Evolutionary conservation across 345 rosid species (phyloP), one percentile per base, ranked within the genome.

Genomic region (Euphorbia pulcherrima): DNA sequence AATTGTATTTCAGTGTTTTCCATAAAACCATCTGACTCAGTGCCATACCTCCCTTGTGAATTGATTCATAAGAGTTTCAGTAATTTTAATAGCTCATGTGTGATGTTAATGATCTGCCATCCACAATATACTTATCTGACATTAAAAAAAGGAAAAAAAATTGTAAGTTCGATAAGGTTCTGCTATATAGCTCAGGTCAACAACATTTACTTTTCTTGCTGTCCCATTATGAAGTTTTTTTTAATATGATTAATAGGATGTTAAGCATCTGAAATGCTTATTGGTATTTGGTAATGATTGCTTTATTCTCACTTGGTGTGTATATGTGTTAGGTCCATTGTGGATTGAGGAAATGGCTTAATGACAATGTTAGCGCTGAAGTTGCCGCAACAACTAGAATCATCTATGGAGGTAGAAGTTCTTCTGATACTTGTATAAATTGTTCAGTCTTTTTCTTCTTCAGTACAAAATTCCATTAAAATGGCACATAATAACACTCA

Each of bases 321-420:
- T 68, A 39, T 12, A 29, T 48, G 18, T 59, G 44, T 33, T 75
- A 86, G 94, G 89, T 88, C 53, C 90, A 88, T 77, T 44, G 26
- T 55, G 86, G 83, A 44, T 75, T 88, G 79, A 88, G 95, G 81
- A 83, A 85, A 68, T 88, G 91, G 91, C 83, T 88, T 48, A 67
- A 68, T 2, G 77, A 82, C 48, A 84, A 86, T 74, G 86, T 82
- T 21, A 68, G 88, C 65, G 74, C 81, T 29, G 89, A 83, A 68
- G 79, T 83, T 72, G 91, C 91, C 67, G 80, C 77, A 27, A 74
- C 88, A 53, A 76, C 80, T 26, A 83, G 95, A 80, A 83, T 88
- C 55, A 86, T 86, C 60, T 88, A 86, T 79, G 95, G 95, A 82
- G 95, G 95, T 88, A 2, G 16, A 11, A 44, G 18, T 44, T 44